Percentiles rank a stretch among this genome's conserved stretches.
phyloP scores from a whole-genome alignment of 495 filamentous ascomycete species.

The Stereocaulon alpinum region DNA sequence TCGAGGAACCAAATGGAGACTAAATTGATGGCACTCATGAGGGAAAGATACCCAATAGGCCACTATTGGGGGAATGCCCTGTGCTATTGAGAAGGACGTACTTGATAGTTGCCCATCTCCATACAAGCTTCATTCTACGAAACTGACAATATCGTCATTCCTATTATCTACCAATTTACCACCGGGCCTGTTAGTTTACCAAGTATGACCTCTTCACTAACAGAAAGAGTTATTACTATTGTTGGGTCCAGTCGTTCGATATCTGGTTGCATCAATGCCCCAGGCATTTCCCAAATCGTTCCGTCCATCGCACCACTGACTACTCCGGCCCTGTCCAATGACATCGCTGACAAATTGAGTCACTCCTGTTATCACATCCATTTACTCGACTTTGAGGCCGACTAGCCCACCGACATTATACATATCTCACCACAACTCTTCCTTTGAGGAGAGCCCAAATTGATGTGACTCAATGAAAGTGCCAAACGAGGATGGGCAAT shows the following conservation, averaged over 20 bases:
- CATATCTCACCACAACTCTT: too few species aligned
- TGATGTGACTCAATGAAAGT: too few species aligned
- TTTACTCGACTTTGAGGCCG: neutral
- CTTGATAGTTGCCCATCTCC: conserved; percentile 45
- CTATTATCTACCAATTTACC: too few species aligned
- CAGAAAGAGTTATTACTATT: too few species aligned
- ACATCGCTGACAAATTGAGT: neutral
- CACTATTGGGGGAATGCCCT: conserved; percentile 84
- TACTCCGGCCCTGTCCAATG: neutral
- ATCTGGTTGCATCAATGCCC: too few species aligned
- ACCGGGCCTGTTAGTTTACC: neutral
- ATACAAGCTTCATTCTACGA: neutral
- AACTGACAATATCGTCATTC: neutral
- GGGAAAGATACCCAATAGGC: conserved; percentile 83
- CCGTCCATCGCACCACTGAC: too few species aligned
- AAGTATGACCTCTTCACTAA: neutral
- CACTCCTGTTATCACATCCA: neutral
- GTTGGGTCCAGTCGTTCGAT: neutral
- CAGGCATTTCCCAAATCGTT: too few species aligned
- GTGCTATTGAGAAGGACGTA: conserved; percentile 55
- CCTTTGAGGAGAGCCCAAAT: too few species aligned
- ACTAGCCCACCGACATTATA: too few species aligned
- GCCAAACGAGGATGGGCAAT: too few species aligned
- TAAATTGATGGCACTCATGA: conserved; percentile 75
- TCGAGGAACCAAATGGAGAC: conserved; percentile 24